Percentiles rank a stretch among this genome's conserved stretches.
phyloP scores from a whole-genome alignment of 129 eudicot species.

The Chrysanthemum lavandulifolium region DNA sequence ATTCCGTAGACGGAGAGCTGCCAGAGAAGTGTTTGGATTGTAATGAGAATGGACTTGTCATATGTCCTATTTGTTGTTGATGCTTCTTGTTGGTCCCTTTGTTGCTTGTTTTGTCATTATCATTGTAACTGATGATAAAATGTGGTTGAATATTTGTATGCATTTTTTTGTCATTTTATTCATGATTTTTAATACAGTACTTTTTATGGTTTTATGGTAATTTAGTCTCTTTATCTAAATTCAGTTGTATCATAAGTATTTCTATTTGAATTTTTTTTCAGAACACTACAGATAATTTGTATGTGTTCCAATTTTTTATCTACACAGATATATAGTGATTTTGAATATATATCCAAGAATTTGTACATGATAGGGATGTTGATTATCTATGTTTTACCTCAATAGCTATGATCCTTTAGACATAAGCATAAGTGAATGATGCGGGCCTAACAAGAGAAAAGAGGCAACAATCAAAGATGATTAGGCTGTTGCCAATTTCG shows the following conservation, averaged over 20 bases:
- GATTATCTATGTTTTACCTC: background rate
- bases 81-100: slow-evolving; percentile 20
- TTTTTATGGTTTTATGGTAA: background rate
- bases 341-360: too few relatives aligned
- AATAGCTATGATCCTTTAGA: background rate
- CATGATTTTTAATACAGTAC: background rate
- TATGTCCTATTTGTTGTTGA: slow-evolving; percentile 81
- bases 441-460: background rate
- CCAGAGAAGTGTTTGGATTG: slow-evolving; percentile 53
- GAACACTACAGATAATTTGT: too few relatives aligned
- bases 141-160: slow-evolving; percentile 26
- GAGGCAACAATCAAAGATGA: background rate
- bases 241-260: too few relatives aligned
- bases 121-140: slow-evolving; percentile 17
- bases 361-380: background rate
- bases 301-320: too few relatives aligned
- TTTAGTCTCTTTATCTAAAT: too few relatives aligned
- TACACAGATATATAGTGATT: too few relatives aligned
- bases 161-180: slow-evolving; percentile 26
- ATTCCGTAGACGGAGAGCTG: slow-evolving; percentile 27
- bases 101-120: slow-evolving; percentile 27
- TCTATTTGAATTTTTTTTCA: too few relatives aligned
- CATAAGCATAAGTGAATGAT: background rate
- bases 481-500: background rate
- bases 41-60: slow-evolving; percentile 78